Percentiles rank a stretch among this genome's conserved stretches.
These are phyloP conservation scores for Hirsutella minnesotensis DNA, from an alignment of 2,329 filamentous ascomycete species.

Conservation along the genomic window DNA sequence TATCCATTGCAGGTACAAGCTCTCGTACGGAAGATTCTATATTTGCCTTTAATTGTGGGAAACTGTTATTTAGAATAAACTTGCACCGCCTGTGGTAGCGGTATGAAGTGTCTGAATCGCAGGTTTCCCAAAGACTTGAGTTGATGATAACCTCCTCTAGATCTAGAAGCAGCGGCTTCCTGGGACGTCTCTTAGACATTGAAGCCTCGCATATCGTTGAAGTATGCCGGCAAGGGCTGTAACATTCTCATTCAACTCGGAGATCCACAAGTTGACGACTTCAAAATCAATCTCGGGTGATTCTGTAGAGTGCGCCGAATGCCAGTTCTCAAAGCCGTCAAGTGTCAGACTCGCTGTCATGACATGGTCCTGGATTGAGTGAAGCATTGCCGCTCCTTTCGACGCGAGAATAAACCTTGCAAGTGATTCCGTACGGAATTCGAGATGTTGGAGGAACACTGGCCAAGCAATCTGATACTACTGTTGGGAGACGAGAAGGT, in stretches of 20 bases:
- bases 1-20: slow-evolving; percentile 3
- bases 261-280: slow-evolving; percentile 2
- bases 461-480: slow-evolving; percentile 4
- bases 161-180: background rate
- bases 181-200: slow-evolving; percentile 1
- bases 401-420: background rate
- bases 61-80: background rate
- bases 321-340: slow-evolving; percentile 5
- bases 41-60: background rate
- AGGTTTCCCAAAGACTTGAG: slow-evolving; percentile 4
- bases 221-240: slow-evolving; percentile 3
- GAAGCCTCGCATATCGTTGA: slow-evolving; percentile 3
- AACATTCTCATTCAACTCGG: slow-evolving; percentile 1
- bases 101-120: slow-evolving; percentile 3
- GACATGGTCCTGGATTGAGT: slow-evolving; percentile 2
- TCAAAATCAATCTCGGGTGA: background rate
- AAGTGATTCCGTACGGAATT: slow-evolving; percentile 3
- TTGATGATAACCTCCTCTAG: slow-evolving; percentile 5
- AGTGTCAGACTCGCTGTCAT: background rate
- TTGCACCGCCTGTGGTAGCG: slow-evolving; percentile 1
- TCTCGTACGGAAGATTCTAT: background rate
- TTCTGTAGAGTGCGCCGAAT: background rate
- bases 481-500: slow-evolving; percentile 4
- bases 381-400: background rate
- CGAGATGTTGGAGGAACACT: slow-evolving; percentile 4